Evolutionary conservation across 2,329 filamentous ascomycete genomes (phyloP).

Genomic region (Cephalotrichum gorgonifer): DNA sequence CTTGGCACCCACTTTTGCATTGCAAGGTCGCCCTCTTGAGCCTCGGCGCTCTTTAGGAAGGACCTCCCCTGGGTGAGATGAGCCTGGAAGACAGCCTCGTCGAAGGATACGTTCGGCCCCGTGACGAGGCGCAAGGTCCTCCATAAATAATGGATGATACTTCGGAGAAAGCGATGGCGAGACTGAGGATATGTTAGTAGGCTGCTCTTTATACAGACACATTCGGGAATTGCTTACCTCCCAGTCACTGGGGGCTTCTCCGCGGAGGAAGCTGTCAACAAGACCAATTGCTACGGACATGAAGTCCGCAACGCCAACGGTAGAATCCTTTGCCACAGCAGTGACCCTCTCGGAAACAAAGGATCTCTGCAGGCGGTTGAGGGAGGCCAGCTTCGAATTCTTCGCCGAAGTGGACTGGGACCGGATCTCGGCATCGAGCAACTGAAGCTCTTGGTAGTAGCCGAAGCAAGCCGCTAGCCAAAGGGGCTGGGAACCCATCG

Average conservation of each 20-base stretch:
- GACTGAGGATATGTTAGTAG: not conserved
- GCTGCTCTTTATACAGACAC: not conserved
- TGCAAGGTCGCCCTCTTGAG: not conserved
- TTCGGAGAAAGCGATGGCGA: conserved; percentile 17
- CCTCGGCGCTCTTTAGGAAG: conserved; percentile 21
- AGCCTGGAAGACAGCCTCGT: conserved; percentile 55
- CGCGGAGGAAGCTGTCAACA: conserved; percentile 31
- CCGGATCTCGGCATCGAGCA: conserved; percentile 29
- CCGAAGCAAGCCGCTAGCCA: conserved; percentile 47
- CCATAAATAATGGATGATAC: conserved; percentile 42
- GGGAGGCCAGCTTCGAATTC: conserved; percentile 36
- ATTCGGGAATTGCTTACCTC: conserved; percentile 4
- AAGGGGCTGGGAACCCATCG: conserved; percentile 20
- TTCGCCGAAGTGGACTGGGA: conserved; percentile 29
- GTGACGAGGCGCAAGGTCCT: conserved; percentile 39
- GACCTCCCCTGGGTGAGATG: conserved; percentile 43
- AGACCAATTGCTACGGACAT: conserved; percentile 25
- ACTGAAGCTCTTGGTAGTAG: conserved; percentile 31
- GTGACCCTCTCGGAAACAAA: conserved; percentile 42
- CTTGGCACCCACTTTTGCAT: conserved; percentile 22
- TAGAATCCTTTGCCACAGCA: conserved; percentile 50
- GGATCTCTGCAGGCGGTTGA: conserved; percentile 53
- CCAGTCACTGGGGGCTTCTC: conserved; percentile 9
- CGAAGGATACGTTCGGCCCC: conserved; percentile 28
- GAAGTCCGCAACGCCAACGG: conserved; percentile 41